These are phyloP conservation scores for Globisporangium orthogonon DNA, from an alignment of 352 stramenopile species.

Conservation along the genomic window DNA sequence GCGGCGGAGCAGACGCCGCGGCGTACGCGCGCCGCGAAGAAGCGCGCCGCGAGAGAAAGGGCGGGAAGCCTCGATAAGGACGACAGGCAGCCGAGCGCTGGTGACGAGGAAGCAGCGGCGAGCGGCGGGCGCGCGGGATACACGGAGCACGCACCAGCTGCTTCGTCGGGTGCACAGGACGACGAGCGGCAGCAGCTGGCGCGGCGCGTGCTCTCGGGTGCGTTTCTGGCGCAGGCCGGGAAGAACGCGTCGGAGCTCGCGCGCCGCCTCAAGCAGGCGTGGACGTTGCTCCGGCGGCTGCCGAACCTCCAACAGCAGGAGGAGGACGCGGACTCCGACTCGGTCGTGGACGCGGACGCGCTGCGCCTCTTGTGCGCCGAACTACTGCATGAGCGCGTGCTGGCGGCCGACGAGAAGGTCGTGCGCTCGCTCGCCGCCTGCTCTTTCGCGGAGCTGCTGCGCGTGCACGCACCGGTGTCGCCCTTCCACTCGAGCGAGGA, in stretches of 20 bases:
- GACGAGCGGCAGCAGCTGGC: not conserved
- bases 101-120: not conserved
- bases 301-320: constrained; percentile 20
- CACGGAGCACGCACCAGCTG: constrained; percentile 1
- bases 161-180: not conserved
- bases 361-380: constrained; percentile 45
- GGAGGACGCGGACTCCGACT: constrained; percentile 12
- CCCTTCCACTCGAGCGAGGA: constrained; percentile 61
- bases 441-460: constrained; percentile 68
- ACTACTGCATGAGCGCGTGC: constrained; percentile 42
- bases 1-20: not conserved
- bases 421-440: constrained; percentile 59
- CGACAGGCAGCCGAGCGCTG: not conserved
- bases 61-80: not conserved
- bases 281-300: constrained; percentile 30
- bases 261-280: constrained; percentile 48
- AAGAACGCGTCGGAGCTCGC: constrained; percentile 32
- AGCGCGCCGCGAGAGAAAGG: constrained; percentile 2
- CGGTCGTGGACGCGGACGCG: constrained; percentile 9
- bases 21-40: constrained; percentile 10
- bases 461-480: constrained; percentile 54
- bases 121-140: not conserved
- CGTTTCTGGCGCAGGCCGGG: constrained; percentile 23
- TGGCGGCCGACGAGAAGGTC: constrained; percentile 40
- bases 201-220: constrained; percentile 8